Base-by-base conservation (phyloP, 176 grass and related monocot species). In the Panicum miliaceum region DNA sequence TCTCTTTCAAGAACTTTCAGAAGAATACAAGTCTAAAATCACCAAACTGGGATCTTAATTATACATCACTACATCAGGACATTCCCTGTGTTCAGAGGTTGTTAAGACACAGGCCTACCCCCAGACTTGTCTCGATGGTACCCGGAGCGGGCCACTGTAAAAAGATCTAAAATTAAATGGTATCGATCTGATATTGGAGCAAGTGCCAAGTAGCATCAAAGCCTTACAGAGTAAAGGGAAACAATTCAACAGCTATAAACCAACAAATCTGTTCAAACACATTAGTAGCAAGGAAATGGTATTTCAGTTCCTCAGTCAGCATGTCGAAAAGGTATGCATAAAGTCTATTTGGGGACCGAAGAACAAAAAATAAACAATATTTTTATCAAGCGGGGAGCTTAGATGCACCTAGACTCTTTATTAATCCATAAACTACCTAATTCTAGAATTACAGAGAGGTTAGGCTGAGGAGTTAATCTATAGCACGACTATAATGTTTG, bases 101-200 rank as follows among this genome's bases (percentile, higher is more conserved):
- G 65, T 52, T 35, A 80, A 82, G 71, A 48, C 42, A 48, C 75
- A 47, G 14, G 9, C 86, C 43, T 79, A 72, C 34, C 20, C 5
- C 0, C 48, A 67, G 27, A 75, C 36, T 45, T 46, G 19, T 75
- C 71, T 58, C 59, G 8, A 42, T 75, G 69, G 47, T 47, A 74
- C 2, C 37, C 26, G 50, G 77, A 81, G 14, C 12, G 35, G 22
- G 62, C 19, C 48, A 57, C 57, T 79, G 67, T 37, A 64, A 54
- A 19, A 64, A 37, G 46, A 47, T 65, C 4, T 56, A 63, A 86
- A 36, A 36, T 77, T 62, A 81, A 36, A 76, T 62, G 42, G 46
- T 83, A 83, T 34, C 12, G 12, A 88, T 78, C 43, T 77, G 63
- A 79, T 85, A 37, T 71, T 70, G 20, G 41, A 13, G 38, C 40